phyloP scores from a whole-genome alignment of 768 basidiomycete species.

The Panaeolus papilionaceus region DNA sequence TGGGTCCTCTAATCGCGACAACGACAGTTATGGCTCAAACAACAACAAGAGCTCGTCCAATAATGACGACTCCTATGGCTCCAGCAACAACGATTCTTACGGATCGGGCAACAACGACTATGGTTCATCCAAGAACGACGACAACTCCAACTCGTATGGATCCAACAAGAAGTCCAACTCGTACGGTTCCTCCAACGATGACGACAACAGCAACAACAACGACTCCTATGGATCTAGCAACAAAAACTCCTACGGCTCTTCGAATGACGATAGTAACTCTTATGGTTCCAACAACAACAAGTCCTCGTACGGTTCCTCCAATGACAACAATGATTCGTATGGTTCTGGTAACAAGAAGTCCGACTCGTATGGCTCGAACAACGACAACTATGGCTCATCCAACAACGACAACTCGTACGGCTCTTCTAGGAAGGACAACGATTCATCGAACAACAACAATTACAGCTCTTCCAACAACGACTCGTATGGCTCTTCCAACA shows the following conservation, averaged over 20 bases:
- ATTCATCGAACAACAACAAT: neutral
- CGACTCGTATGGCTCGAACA: conserved; percentile 31
- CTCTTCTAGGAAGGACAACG: conserved; percentile 11
- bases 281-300: conserved; percentile 28
- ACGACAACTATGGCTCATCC: conserved; percentile 22
- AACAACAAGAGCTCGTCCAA: conserved; percentile 34
- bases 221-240: conserved; percentile 23
- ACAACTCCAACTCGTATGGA: conserved; percentile 9
- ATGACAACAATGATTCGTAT: conserved; percentile 25
- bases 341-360: conserved; percentile 24
- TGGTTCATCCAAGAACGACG: conserved; percentile 19
- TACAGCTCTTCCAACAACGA: conserved; percentile 26
- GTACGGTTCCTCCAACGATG: conserved; percentile 21
- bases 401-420: conserved; percentile 27
- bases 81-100: conserved; percentile 20
- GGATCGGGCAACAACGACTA: conserved; percentile 23
- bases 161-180: conserved; percentile 15
- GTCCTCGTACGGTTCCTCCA: conserved; percentile 35
- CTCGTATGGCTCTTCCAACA: conserved; percentile 22
- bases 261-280: conserved; percentile 27
- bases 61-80: conserved; percentile 31
- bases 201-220: conserved; percentile 10
- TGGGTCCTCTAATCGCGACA: conserved; percentile 28
- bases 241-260: conserved; percentile 20
- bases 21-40: conserved; percentile 29